These are phyloP conservation scores for Phytophthora cajani DNA, from an alignment of 352 stramenopile species.

Conservation along the genomic window DNA sequence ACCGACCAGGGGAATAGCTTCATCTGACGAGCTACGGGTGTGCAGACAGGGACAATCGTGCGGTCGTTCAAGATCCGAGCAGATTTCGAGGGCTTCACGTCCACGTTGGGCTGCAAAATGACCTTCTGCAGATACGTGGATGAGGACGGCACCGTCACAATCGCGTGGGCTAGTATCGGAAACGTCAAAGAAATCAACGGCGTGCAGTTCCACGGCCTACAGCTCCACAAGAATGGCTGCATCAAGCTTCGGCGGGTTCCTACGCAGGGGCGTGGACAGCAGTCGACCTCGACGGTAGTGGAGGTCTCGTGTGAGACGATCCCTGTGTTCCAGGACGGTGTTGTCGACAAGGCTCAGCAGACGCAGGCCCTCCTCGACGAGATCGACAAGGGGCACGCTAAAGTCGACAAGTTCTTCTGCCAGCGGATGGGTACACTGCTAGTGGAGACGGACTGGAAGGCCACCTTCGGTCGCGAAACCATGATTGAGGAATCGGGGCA, in stretches of 20 bases:
- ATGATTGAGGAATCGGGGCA: neutral
- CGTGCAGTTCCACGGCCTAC: constrained; percentile 7
- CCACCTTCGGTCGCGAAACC: constrained; percentile 11
- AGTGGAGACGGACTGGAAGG: constrained; percentile 42
- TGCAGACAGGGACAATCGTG: constrained; percentile 13
- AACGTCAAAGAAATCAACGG: constrained; percentile 17
- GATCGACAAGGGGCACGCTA: constrained; percentile 25
- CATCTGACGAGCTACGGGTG: neutral
- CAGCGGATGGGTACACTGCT: constrained; percentile 26
- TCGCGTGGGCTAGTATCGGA: constrained; percentile 8
- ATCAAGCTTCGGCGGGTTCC: constrained; percentile 21
- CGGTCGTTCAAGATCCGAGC: constrained; percentile 16
- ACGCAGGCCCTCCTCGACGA: constrained; percentile 22
- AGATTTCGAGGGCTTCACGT: constrained; percentile 19
- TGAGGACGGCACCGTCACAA: constrained; percentile 1
- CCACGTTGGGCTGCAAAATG: constrained; percentile 14
- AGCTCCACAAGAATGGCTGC: constrained; percentile 29
- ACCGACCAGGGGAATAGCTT: neutral
- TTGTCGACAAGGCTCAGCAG: constrained; percentile 38
- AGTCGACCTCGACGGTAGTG: constrained; percentile 37
- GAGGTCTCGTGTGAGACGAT: constrained; percentile 51
- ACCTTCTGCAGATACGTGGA: constrained; percentile 16
- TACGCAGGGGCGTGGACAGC: constrained; percentile 9
- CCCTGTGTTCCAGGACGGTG: constrained; percentile 52
- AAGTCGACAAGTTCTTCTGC: constrained; percentile 30